Evolutionary conservation across 805 yeast genomes (phyloP).

Genomic region (Saccharomyces mikatae): DNA sequence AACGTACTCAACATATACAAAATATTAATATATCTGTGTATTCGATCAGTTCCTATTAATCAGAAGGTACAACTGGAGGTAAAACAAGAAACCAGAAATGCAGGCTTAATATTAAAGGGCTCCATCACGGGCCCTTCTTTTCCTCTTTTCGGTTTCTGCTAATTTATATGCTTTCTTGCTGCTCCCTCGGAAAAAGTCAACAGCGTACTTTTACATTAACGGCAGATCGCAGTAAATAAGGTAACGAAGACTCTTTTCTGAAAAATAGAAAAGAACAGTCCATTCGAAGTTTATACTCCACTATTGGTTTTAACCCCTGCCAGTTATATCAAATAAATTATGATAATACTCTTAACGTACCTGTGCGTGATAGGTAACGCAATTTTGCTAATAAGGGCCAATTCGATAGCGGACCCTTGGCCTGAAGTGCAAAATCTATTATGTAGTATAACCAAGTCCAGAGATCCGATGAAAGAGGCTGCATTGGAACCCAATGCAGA

Average conservation of each 20-base stretch:
- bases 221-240: background rate
- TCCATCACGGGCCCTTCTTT: background rate
- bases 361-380: background rate
- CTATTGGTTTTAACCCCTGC: background rate
- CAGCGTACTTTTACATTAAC: slow-evolving; percentile 1
- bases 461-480: slow-evolving; percentile 9
- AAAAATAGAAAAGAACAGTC: background rate
- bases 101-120: background rate
- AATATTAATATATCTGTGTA: background rate
- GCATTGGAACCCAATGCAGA: background rate
- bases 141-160: background rate
- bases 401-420: slow-evolving; percentile 16
- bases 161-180: background rate
- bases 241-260: background rate
- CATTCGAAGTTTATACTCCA: background rate
- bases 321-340: background rate
- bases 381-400: background rate
- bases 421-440: slow-evolving; percentile 10
- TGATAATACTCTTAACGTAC: background rate
- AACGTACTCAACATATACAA: background rate
- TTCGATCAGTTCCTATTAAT: no score
- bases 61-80: background rate
- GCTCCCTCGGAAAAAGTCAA: background rate
- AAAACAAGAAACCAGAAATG: background rate
- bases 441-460: slow-evolving; percentile 8